Base-by-base conservation (phyloP, 371 early-diverging fungal genomes). In the Paraphysoderma sedebokerense region DNA sequence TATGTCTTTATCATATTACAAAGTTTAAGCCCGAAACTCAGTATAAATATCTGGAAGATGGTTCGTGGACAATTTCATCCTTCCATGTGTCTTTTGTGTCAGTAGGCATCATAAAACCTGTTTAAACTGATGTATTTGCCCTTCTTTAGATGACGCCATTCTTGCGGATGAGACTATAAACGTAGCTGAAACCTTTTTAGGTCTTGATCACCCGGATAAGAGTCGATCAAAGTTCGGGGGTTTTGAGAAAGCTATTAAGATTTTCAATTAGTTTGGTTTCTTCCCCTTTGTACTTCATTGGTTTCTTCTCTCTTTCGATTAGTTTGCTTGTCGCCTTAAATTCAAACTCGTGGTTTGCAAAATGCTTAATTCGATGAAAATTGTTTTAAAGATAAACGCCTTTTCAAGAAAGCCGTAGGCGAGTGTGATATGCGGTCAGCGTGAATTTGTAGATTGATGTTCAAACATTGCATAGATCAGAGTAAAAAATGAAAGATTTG, bases 1-100 rank as follows among this genome's bases (percentile, higher is more conserved):
- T 81, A 40, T 64, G 62, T 30, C 57, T 73, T 48, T 68, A 77
- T 5, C 46, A 57, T 7, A 38, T 52, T 34, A 53, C 55, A n/a
- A 19, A 28, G 2, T 1, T 22, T 1, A 5, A n/a, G 24, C 15
- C 27, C 1, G 12, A 8, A 38, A 30, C n/a, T 1, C 9, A 17
- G 28, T 15, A 13, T 5, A 39, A 22, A 9, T 7, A 26, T 1
- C 17, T 7, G 8, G 33, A 23, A 17, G 47, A 46, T 22, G 44
- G 28, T 9, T 2, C 6, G 0, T 4, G 17, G 1, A 17, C 11
- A 2, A 54, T 58, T 27, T 34, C 47, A 17, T 39, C 52, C 38
- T 55, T 69, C 9, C 35, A 51, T 6, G 36, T 47, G 11, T 20
- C 38, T 5, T 22, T n/a, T 7, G 12, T 22, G 39, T 48, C 52